Evolutionary conservation across 2,329 filamentous ascomycete species (phyloP), one percentile per base, ranked within the genome.

Genomic region (Trichoderma sp.): DNA sequence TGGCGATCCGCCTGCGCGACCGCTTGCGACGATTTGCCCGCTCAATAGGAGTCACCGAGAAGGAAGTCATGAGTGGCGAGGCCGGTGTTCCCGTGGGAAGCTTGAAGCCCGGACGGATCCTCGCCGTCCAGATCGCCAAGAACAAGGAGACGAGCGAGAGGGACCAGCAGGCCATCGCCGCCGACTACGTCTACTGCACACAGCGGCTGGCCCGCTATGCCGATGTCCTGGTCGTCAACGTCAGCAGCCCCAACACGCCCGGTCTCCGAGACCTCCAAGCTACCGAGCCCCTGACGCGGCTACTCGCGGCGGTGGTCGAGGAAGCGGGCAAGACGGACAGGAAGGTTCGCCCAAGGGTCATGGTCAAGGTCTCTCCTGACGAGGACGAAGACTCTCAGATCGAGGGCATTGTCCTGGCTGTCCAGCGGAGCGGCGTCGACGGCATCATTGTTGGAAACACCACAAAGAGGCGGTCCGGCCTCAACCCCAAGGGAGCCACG

Each of bases 311-410:
- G 0, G 94, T 98, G 0, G 94, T 98, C 1, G 82, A 86, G 17
- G 91, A 94, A 63, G 93, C 93, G 0, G 81, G 85, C 70, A 81
- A 82, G 68, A 84, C 90, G 14, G 82, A 90, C 30, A 84, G 93
- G 69, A 90, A 86, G 74, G 86, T 83, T 0, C 91, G 89, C 73
- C 78, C 78, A 60, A 75, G 73, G 68, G 92, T 99, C 65, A 97
- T 99, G 92, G 95, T 99, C 72, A 99, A 99, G 81, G 94, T 99
- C 21, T 96, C 92, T 66, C 95, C 95, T 0, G 95, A 99, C 71
- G 95, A 98, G 78, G 92, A 97, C 75, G 87, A 90, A 21, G 88
- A 93, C 60, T 82, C 88, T 64, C 93, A 99, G 75, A 86, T 99
- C 67, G 85, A 89, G 48, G 95, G 93, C 9, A 96, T 99, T 64